Conservation (phyloP, 1,284 basidiomycete genomes). For the Bjerkandera adusta region DNA sequence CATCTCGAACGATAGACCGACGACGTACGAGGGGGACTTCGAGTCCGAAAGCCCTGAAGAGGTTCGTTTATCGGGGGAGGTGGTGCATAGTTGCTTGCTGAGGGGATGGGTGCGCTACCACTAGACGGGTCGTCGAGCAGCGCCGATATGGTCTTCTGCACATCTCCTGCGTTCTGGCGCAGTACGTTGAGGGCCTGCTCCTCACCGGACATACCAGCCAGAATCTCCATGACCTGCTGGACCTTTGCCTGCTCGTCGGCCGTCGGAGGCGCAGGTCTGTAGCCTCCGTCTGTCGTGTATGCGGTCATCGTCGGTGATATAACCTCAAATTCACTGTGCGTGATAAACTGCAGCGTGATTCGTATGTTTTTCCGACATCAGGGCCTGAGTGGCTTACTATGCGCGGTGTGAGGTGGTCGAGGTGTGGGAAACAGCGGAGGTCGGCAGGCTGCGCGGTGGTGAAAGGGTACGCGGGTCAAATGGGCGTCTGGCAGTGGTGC, state of each 20-base stretch:
- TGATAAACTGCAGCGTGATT: too few species aligned
- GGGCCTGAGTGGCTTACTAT: too few species aligned
- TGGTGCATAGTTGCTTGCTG: slow-evolving; percentile 8
- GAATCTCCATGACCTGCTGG: slow-evolving; percentile 10
- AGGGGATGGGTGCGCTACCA: slow-evolving; percentile 10
- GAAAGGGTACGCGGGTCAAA: too few species aligned
- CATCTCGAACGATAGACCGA: background rate
- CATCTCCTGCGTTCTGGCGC: slow-evolving; percentile 54
- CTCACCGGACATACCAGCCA: slow-evolving; percentile 1
- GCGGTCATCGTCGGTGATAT: background rate
- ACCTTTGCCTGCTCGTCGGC: slow-evolving; percentile 9
- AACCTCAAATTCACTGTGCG: background rate
- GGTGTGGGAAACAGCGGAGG: too few species aligned
- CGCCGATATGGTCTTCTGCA: slow-evolving; percentile 60
- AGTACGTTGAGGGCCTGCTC: slow-evolving; percentile 44
- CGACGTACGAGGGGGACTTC: slow-evolving; percentile 34
- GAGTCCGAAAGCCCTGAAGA: slow-evolving; percentile 18
- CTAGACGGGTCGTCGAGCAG: slow-evolving; percentile 44
- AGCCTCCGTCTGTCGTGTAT: slow-evolving; percentile 4
- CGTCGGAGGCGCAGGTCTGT: slow-evolving; percentile 12
- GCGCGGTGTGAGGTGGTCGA: too few species aligned
- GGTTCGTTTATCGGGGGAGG: slow-evolving; percentile 9
- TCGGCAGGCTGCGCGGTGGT: too few species aligned
- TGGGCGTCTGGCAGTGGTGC: too few species aligned
- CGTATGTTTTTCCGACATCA: too few species aligned